These are phyloP conservation scores for Bondarzewia mesenterica DNA, from an alignment of 1,284 basidiomycete species.

Conservation along the genomic window DNA sequence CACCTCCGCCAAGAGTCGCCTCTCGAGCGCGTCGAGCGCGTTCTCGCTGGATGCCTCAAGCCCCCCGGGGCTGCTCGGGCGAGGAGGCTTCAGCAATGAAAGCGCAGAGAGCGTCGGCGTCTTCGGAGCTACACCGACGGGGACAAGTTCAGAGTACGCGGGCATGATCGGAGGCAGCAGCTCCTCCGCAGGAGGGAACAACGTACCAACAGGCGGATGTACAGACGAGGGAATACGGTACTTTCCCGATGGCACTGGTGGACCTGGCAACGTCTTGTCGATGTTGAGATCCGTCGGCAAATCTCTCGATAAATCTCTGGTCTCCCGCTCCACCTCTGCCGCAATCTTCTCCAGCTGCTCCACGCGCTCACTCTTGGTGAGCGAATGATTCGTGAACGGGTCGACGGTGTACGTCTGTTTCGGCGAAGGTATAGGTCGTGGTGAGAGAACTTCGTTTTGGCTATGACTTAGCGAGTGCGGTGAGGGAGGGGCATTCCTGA, in stretches of 20 bases:
- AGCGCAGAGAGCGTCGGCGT: slow-evolving; percentile 47
- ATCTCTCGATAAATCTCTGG: slow-evolving; percentile 26
- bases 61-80: not conserved
- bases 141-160: too few relatives aligned
- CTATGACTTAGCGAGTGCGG: slow-evolving; percentile 2
- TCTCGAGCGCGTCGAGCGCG: slow-evolving; percentile 59
- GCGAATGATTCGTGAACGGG: slow-evolving; percentile 24
- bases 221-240: slow-evolving; percentile 13
- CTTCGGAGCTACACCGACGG: slow-evolving; percentile 24
- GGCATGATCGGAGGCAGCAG: not conserved
- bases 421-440: slow-evolving; percentile 52
- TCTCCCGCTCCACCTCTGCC: slow-evolving; percentile 32
- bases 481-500: not conserved
- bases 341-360: slow-evolving; percentile 62
- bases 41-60: slow-evolving; percentile 18
- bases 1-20: slow-evolving; percentile 52
- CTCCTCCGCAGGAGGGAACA: slow-evolving; percentile 18
- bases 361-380: slow-evolving; percentile 49
- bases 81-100: slow-evolving; percentile 28
- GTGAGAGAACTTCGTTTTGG: slow-evolving; percentile 42
- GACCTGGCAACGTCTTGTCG: slow-evolving; percentile 55
- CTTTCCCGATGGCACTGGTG: slow-evolving; percentile 40
- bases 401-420: slow-evolving; percentile 40
- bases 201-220: slow-evolving; percentile 22
- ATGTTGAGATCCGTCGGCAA: slow-evolving; percentile 10